Percentiles rank a stretch among this genome's conserved stretches.
phyloP scores from a whole-genome alignment of 805 yeast species.

The Lachancea sp. region DNA sequence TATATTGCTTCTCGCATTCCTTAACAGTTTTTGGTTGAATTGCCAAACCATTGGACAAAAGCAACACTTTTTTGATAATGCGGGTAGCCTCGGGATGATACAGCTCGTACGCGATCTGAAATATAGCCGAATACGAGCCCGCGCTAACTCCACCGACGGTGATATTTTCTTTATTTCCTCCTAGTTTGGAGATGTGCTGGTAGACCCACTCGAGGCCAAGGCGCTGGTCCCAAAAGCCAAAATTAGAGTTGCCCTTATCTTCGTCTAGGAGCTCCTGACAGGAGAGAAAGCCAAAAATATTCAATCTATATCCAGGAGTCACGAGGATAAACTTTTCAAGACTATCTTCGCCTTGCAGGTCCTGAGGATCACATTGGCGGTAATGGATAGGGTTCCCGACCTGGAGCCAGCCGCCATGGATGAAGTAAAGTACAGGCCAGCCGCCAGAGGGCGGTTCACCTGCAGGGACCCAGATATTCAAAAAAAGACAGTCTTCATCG shows the following conservation, averaged over 20 bases:
- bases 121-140: constrained; percentile 40
- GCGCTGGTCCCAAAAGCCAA: constrained; percentile 44
- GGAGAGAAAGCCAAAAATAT: constrained; percentile 35
- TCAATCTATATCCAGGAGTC: constrained; percentile 37
- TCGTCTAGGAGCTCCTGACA: constrained; percentile 35
- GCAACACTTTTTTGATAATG: constrained; percentile 35
- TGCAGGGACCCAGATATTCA: constrained; percentile 38
- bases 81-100: constrained; percentile 37
- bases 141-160: constrained; percentile 44
- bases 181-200: constrained; percentile 38
- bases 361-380: constrained; percentile 24
- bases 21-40: constrained; percentile 36
- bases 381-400: constrained; percentile 28
- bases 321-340: constrained; percentile 35
- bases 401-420: constrained; percentile 43
- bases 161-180: constrained; percentile 40
- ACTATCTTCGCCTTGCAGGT: constrained; percentile 24
- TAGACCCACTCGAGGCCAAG: constrained; percentile 43
- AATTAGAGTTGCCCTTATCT: constrained; percentile 32
- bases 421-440: constrained; percentile 38
- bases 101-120: constrained; percentile 38
- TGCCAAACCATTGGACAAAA: constrained; percentile 35
- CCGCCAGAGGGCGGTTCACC: constrained; percentile 34
- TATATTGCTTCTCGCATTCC: constrained; percentile 35
- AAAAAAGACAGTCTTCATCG: constrained; percentile 32